Conservation (phyloP, 2,329 filamentous ascomycete species). For the Fusarium kyushuense region DNA sequence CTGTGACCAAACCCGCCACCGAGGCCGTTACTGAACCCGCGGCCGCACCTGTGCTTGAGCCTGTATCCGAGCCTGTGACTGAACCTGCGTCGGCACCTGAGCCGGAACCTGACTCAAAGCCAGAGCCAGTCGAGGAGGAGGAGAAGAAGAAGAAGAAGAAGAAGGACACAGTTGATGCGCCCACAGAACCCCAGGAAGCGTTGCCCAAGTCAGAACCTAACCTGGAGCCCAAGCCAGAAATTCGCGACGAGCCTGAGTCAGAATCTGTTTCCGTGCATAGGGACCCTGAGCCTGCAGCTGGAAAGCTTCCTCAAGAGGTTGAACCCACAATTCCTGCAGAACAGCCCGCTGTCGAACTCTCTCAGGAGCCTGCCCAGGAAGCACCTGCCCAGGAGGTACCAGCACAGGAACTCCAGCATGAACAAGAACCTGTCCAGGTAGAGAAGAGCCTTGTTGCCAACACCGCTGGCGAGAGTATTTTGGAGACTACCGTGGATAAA, state of each 20-base stretch:
- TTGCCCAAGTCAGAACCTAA: slow-evolving; percentile 16
- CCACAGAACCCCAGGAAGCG: slow-evolving; percentile 10
- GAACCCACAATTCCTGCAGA: slow-evolving; percentile 26
- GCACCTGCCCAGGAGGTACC: not conserved
- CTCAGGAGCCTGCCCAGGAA: slow-evolving; percentile 19
- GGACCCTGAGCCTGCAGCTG: slow-evolving; percentile 27
- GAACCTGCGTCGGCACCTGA: slow-evolving; percentile 3
- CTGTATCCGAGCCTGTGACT: not conserved
- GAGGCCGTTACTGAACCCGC: not conserved
- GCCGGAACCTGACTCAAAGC: not conserved
- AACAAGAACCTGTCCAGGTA: slow-evolving; percentile 18
- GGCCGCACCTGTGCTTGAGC: no score
- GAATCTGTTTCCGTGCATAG: slow-evolving; percentile 29
- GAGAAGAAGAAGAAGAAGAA: slow-evolving; percentile 7
- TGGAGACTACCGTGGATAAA: slow-evolving; percentile 55
- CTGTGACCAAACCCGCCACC: slow-evolving; percentile 2
- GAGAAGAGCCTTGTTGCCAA: slow-evolving; percentile 57
- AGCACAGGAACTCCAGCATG: slow-evolving; percentile 7
- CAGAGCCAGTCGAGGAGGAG: slow-evolving; percentile 14
- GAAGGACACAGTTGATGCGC: slow-evolving; percentile 1
- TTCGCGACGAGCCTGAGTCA: slow-evolving; percentile 25
- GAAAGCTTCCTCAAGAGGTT: slow-evolving; percentile 25
- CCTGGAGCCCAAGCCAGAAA: slow-evolving; percentile 25
- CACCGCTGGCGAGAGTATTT: slow-evolving; percentile 59
- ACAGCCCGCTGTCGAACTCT: slow-evolving; percentile 32